phyloP scores from a whole-genome alignment of 164 flowering plant genomes.

The Platanus orientalis region DNA sequence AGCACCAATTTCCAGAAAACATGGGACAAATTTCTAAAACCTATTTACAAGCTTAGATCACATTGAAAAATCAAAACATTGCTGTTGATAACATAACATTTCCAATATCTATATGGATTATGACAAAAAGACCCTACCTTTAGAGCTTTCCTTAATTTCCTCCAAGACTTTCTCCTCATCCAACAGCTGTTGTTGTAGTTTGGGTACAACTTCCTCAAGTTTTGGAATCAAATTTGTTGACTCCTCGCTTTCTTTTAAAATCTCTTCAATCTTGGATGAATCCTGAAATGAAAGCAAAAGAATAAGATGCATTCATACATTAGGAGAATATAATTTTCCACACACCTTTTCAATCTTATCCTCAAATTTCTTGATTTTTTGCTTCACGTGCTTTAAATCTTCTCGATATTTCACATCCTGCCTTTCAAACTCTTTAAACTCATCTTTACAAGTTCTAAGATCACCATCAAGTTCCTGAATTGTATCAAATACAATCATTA shows the following conservation, averaged over 20 bases:
- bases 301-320: conserved; percentile 7
- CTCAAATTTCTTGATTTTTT: conserved; percentile 75
- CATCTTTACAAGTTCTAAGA: conserved; percentile 61
- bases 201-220: conserved; percentile 69
- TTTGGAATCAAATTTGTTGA: conserved; percentile 64
- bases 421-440: conserved; percentile 93
- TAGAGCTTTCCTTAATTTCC: conserved; percentile 68
- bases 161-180: conserved; percentile 72
- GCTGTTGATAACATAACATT: no score
- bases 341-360: conserved; percentile 79
- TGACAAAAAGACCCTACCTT: conserved; percentile 43
- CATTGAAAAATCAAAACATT: no score
- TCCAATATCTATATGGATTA: no score
- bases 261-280: conserved; percentile 53
- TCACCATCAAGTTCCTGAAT: conserved; percentile 63
- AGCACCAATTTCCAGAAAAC: no score
- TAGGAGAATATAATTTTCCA: not conserved
- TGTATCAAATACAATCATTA: conserved; percentile 7
- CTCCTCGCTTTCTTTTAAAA: conserved; percentile 50
- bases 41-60: not conserved
- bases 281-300: conserved; percentile 43
- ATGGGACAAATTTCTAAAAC: not conserved
- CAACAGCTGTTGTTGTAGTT: conserved; percentile 47
- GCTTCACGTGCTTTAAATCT: conserved; percentile 81
- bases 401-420: conserved; percentile 85